These are phyloP conservation scores for Rhizoclosmatium sp. DNA, from an alignment of 192 early-diverging fungal species.

Conservation along the genomic window DNA sequence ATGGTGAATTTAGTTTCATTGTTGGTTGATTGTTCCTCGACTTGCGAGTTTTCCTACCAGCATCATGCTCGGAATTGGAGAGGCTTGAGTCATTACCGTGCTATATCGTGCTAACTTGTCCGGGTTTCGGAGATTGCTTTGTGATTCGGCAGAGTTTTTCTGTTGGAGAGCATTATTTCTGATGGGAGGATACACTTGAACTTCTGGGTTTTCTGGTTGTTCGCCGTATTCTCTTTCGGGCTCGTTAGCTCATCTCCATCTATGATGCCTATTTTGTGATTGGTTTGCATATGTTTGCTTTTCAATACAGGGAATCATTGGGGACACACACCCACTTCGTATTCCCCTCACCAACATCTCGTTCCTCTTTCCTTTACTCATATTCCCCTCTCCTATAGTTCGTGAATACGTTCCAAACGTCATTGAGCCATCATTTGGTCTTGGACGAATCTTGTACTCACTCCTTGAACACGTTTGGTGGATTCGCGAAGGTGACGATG, in stretches of 20 bases:
- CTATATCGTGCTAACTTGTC: constrained; percentile 44
- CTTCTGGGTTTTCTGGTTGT: constrained; percentile 33
- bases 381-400: constrained; percentile 48
- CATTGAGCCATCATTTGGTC: constrained; percentile 99
- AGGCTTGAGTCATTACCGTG: constrained; percentile 70
- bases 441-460: constrained; percentile 96
- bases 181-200: constrained; percentile 4
- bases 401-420: constrained; percentile 98
- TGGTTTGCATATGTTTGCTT: not conserved
- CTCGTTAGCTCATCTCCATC: constrained; percentile 17
- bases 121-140: not conserved
- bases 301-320: not conserved
- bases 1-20: constrained; percentile 18
- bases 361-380: not conserved
- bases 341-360: constrained; percentile 6
- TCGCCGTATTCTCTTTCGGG: constrained; percentile 15
- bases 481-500: constrained; percentile 80
- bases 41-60: constrained; percentile 39
- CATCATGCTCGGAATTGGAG: constrained; percentile 52
- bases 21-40: not conserved
- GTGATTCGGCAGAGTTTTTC: constrained; percentile 28
- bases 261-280: not conserved
- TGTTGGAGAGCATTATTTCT: not conserved
- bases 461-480: constrained; percentile 96
- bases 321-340: constrained; percentile 20